phyloP scores from a whole-genome alignment of 2,329 filamentous ascomycete species.

The Gremmenia infestans region DNA sequence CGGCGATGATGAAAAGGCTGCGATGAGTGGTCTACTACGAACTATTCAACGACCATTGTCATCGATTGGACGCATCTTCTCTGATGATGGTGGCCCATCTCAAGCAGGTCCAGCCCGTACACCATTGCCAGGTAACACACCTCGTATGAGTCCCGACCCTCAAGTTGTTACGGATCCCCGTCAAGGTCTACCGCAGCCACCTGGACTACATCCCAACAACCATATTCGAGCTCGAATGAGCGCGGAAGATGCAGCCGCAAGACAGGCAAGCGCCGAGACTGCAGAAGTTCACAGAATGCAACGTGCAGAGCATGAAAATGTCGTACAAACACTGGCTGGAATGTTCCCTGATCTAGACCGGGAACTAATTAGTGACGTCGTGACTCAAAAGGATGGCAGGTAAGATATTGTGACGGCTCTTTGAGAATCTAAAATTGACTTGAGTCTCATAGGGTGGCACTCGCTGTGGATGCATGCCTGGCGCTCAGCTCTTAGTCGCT shows the following conservation, averaged over 20 bases:
- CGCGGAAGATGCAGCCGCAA: conserved; percentile 81
- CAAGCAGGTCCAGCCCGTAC: conserved; percentile 37
- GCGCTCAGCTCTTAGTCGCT: conserved; percentile 45
- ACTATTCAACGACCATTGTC: conserved; percentile 88
- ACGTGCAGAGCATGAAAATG: conserved; percentile 77
- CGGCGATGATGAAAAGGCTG: conserved; percentile 66
- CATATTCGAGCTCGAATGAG: conserved; percentile 40
- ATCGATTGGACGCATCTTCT: conserved; percentile 92
- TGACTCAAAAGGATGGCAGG: conserved; percentile 92
- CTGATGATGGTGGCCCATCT: conserved; percentile 51
- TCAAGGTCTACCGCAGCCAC: conserved; percentile 20
- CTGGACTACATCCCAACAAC: conserved; percentile 13
- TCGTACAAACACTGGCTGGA: conserved; percentile 87
- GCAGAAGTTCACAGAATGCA: conserved; percentile 83
- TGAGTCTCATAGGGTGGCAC: conserved; percentile 57
- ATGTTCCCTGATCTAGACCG: conserved; percentile 97
- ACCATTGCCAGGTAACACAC: conserved; percentile 41
- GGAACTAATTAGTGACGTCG: conserved; percentile 94
- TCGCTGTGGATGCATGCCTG: conserved; percentile 82
- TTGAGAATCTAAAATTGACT: conserved; percentile 17
- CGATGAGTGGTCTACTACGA: conserved; percentile 78
- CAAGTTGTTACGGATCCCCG: conserved; percentile 23
- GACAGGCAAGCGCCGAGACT: conserved; percentile 84
- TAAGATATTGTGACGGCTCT: conserved; percentile 41
- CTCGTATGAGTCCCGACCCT: conserved; percentile 28